A percentile compares a stretch with the other conserved stretches of the same genome.
phyloP scores from a whole-genome alignment of 768 basidiomycete species.

The Baorangia bicolor region DNA sequence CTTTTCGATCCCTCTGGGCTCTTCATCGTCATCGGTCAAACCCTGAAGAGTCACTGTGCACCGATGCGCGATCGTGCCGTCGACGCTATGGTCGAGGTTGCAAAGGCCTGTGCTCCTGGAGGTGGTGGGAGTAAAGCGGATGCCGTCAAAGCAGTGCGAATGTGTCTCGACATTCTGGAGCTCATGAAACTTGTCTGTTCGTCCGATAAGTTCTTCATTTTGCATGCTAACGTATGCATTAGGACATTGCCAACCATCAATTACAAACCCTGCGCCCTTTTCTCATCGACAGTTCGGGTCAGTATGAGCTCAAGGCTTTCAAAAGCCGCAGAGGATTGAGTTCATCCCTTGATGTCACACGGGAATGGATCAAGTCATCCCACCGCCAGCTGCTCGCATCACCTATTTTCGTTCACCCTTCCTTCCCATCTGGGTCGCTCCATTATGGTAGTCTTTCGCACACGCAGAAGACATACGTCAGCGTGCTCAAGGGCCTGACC shows the following conservation, averaged over 20 bases:
- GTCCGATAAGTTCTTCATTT: slow-evolving; percentile 13
- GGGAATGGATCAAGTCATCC: slow-evolving; percentile 62
- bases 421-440: slow-evolving; percentile 42
- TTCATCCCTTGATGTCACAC: slow-evolving; percentile 53
- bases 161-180: slow-evolving; percentile 89
- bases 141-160: slow-evolving; percentile 70
- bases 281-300: slow-evolving; percentile 74
- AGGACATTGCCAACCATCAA: slow-evolving; percentile 98
- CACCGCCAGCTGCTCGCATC: slow-evolving; percentile 44
- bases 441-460: slow-evolving; percentile 46
- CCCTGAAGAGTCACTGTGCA: slow-evolving; percentile 88
- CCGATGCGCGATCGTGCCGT: slow-evolving; percentile 88
- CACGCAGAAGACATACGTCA: slow-evolving; percentile 46
- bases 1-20: slow-evolving; percentile 79
- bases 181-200: slow-evolving; percentile 89
- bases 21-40: slow-evolving; percentile 75
- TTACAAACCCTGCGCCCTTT: slow-evolving; percentile 90
- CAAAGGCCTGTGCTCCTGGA: slow-evolving; percentile 55
- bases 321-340: slow-evolving; percentile 50
- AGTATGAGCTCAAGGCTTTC: slow-evolving; percentile 79
- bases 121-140: slow-evolving; percentile 56
- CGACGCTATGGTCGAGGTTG: slow-evolving; percentile 77
- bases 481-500: slow-evolving; percentile 57
- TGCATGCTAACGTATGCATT: slow-evolving; percentile 21
- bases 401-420: slow-evolving; percentile 44